Evolutionary conservation across 805 yeast genomes (phyloP).

Genomic region (Ogataea trehaloabstinens): DNA sequence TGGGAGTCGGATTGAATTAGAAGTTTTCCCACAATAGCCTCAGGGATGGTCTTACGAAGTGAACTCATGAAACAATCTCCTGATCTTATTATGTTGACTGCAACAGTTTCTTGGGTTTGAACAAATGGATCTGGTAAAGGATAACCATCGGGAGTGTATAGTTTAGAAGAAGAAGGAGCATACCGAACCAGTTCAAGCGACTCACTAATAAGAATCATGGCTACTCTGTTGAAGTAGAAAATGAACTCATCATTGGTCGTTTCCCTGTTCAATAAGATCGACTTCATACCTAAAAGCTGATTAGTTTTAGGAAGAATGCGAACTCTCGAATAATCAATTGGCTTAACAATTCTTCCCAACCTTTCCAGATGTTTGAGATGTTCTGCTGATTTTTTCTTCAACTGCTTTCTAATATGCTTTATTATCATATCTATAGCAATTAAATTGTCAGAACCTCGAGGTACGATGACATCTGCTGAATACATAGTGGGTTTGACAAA

Average conservation of each 20-base stretch:
- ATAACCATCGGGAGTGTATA: slow-evolving; percentile 42
- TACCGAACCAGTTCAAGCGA: slow-evolving; percentile 62
- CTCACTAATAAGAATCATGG: slow-evolving; percentile 62
- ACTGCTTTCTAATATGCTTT: slow-evolving; percentile 72
- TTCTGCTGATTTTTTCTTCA: slow-evolving; percentile 57
- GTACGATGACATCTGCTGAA: slow-evolving; percentile 84
- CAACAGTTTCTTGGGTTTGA: slow-evolving; percentile 52
- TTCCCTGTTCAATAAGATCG: slow-evolving; percentile 57
- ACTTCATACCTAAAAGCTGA: slow-evolving; percentile 70
- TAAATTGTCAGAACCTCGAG: slow-evolving; percentile 80
- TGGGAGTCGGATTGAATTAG: slow-evolving; percentile 82
- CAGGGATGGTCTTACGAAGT: slow-evolving; percentile 72
- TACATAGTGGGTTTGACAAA: slow-evolving; percentile 73
- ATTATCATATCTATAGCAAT: slow-evolving; percentile 80
- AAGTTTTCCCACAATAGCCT: slow-evolving; percentile 75
- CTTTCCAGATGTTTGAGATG: slow-evolving; percentile 65
- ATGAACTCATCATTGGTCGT: slow-evolving; percentile 75
- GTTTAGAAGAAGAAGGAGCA: slow-evolving; percentile 16
- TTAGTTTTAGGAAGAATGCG: slow-evolving; percentile 47
- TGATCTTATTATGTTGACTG: slow-evolving; percentile 79
- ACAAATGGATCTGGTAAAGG: slow-evolving; percentile 26
- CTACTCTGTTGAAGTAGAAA: slow-evolving; percentile 83
- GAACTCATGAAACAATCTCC: slow-evolving; percentile 92
- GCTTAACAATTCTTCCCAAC: slow-evolving; percentile 45
- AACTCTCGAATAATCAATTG: slow-evolving; percentile 34